These are phyloP conservation scores for Mycena crocata DNA, from an alignment of 768 basidiomycete species.

Conservation along the genomic window DNA sequence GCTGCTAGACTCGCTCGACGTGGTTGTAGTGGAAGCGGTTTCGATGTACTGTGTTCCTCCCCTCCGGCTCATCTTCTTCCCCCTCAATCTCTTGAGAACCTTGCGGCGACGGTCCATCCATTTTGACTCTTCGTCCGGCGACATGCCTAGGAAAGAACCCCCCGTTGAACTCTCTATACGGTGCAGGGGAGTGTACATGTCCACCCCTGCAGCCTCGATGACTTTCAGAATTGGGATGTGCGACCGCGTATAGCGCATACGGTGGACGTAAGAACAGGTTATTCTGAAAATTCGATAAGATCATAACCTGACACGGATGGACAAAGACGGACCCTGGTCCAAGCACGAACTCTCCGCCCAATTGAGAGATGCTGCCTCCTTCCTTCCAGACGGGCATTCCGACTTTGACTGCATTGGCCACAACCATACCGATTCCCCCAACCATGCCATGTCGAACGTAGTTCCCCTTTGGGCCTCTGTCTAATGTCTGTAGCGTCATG, in stretches of 20 bases:
- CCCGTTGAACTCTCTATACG: slow-evolving; percentile 18
- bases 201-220: slow-evolving; percentile 63
- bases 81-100: slow-evolving; percentile 19
- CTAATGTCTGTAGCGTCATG: slow-evolving; percentile 52
- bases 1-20: neutral
- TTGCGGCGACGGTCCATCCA: slow-evolving; percentile 34
- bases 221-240: slow-evolving; percentile 69
- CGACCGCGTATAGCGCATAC: slow-evolving; percentile 69
- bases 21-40: slow-evolving; percentile 13
- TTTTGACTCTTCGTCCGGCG: slow-evolving; percentile 24
- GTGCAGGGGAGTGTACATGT: slow-evolving; percentile 26
- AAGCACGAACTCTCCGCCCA: slow-evolving; percentile 82
- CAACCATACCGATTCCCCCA: slow-evolving; percentile 66
- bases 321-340: slow-evolving; percentile 63
- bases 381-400: slow-evolving; percentile 72
- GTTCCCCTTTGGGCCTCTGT: slow-evolving; percentile 50
- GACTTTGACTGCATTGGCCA: slow-evolving; percentile 63
- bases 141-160: slow-evolving; percentile 28
- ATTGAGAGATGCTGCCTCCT: slow-evolving; percentile 69
- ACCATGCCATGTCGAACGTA: slow-evolving; percentile 67
- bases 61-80: slow-evolving; percentile 27
- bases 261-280: slow-evolving; percentile 66
- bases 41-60: slow-evolving; percentile 27
- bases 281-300: slow-evolving; percentile 47
- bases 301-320: neutral